Evolutionary conservation across 306 rosid genomes (phyloP).

Genomic region (Rosa rugosa): DNA sequence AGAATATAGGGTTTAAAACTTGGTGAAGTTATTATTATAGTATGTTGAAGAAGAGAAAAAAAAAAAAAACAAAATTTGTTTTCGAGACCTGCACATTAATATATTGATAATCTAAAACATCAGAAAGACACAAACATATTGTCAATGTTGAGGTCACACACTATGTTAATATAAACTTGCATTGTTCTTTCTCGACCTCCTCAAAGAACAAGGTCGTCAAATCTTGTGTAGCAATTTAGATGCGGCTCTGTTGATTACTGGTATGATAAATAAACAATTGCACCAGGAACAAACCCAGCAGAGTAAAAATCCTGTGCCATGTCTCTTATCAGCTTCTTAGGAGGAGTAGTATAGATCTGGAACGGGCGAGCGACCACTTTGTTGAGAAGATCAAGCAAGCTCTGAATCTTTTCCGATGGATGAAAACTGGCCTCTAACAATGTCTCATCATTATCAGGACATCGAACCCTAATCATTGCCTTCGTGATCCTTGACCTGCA

Average conservation of each 20-base stretch:
- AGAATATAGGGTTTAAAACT: not conserved
- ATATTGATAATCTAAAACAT: not conserved
- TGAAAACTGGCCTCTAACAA: not conserved
- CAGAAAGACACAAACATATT: not conserved
- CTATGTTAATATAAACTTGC: too few relatives aligned
- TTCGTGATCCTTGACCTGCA: not conserved
- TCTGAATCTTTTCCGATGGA: not conserved
- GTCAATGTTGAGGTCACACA: not conserved
- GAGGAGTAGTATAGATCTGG: not conserved
- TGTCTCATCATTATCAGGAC: not conserved
- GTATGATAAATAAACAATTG: not conserved
- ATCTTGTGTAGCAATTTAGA: not conserved
- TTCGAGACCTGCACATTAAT: not conserved
- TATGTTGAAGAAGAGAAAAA: not conserved
- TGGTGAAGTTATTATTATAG: not conserved
- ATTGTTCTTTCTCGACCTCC: not conserved
- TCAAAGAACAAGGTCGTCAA: not conserved
- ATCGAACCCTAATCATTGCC: not conserved
- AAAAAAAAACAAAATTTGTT: not conserved
- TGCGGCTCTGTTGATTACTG: not conserved
- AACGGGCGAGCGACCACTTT: not conserved
- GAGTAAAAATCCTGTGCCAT: not conserved
- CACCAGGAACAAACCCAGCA: slow-evolving; percentile 4
- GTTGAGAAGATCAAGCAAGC: not conserved
- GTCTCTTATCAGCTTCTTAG: not conserved